Base-by-base conservation (phyloP, 345 rosid species). In the Lepidium sativum region DNA sequence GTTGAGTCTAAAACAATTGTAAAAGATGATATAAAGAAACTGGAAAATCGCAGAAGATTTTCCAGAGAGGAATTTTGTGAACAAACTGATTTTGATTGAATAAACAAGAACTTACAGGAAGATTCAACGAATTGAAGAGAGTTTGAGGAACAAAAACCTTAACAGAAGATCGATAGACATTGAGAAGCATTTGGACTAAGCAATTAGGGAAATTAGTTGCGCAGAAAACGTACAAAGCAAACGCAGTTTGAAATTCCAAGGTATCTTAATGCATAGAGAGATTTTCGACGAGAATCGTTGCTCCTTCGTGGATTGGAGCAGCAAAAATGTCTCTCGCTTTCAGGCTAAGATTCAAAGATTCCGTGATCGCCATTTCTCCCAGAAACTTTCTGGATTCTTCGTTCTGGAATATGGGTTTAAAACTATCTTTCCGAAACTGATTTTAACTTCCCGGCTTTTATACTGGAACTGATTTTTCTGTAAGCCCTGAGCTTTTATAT, bases 141-240 rank as follows among this genome's bases (percentile, higher is more conserved):
- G n/a, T n/a, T n/a, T n/a, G n/a, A n/a, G n/a, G n/a, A n/a, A n/a
- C n/a, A n/a, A n/a, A n/a, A n/a, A n/a, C n/a, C n/a, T n/a, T n/a
- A n/a, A n/a, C n/a, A 17, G 64, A 35, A 15, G 1, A 1, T 4
- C 16, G 32, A 20, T 58, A 68, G 9, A 59, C 27, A 5, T 49
- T 50, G 59, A 68, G 72, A 6, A 58, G 58, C 52, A 4, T 48
- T 29, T 38, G 17, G 10, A 42, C 50, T 58, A 68, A 39, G 66
- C 34, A 31, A 10, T 68, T 58, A 9, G 57, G 38, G 43, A 68
- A 68, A 18, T 49, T 2, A 5, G 25, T 34, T 7, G 12, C 42
- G 59, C 37, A 50, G 37, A 59, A 69, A 3, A 40, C 27, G 72
- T 20, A 68, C 0, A 57, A 31, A 27, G 21, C 14, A 14, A 15